These are phyloP conservation scores for Akanthomyces uredinophilus DNA, from an alignment of 2,329 filamentous ascomycete species.

Conservation along the genomic window DNA sequence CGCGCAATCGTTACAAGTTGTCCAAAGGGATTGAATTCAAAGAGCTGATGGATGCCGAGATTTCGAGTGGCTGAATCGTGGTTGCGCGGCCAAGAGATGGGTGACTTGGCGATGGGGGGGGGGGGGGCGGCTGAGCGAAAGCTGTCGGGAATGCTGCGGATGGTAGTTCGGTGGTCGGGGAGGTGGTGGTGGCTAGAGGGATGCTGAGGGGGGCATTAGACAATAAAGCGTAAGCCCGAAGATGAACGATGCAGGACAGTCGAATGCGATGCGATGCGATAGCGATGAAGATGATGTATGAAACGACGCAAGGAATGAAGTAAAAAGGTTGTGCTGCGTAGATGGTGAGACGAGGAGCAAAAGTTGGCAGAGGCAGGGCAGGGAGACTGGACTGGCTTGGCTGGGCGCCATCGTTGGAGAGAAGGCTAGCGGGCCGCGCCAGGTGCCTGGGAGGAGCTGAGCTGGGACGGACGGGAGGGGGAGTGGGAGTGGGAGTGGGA, in stretches of 20 bases:
- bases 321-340: not conserved
- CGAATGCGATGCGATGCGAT: not conserved
- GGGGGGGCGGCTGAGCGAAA: not conserved
- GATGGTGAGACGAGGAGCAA: not conserved
- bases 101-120: not conserved
- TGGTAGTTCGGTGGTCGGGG: not conserved
- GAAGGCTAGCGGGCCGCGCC: too few relatives aligned
- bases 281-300: not conserved
- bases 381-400: not conserved
- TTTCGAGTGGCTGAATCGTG: too few relatives aligned
- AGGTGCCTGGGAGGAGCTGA: too few relatives aligned
- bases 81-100: not conserved
- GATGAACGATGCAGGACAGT: not conserved
- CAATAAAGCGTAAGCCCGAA: not conserved
- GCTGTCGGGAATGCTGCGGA: not conserved
- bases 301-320: not conserved
- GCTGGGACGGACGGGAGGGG: too few relatives aligned
- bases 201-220: not conserved
- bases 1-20: too few relatives aligned
- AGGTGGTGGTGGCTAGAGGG: not conserved
- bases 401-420: too few relatives aligned
- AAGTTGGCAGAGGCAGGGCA: not conserved
- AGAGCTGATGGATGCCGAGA: too few relatives aligned
- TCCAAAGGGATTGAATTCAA: too few relatives aligned
- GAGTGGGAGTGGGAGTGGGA: too few relatives aligned